Conservation (phyloP, 331 rosid species). For the Arachis monticola region DNA sequence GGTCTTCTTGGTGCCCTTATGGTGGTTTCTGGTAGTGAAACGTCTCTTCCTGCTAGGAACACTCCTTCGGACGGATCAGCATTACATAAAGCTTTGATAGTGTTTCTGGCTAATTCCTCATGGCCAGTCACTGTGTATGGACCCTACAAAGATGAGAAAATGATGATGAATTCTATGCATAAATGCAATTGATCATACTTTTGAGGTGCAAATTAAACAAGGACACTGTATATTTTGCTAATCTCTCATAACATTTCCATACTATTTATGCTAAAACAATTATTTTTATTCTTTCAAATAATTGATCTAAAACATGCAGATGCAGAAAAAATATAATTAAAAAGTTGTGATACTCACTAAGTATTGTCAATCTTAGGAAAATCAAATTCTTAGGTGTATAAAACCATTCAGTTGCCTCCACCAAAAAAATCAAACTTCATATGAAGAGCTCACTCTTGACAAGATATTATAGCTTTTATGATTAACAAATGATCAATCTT, state of each 20-base stretch:
- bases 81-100: constrained; percentile 91
- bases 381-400: not conserved
- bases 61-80: constrained; percentile 85
- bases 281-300: constrained; percentile 26
- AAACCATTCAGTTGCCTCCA: not conserved
- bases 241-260: not conserved
- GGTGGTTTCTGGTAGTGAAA: constrained; percentile 94
- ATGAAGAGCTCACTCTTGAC: not conserved
- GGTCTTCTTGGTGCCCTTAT: constrained; percentile 81
- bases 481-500: not conserved
- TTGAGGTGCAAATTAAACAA: not conserved
- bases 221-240: not conserved
- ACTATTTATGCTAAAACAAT: constrained; percentile 6
- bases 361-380: constrained; percentile 18
- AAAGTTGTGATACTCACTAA: constrained; percentile 3
- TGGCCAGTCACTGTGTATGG: constrained; percentile 86
- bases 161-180: constrained; percentile 16
- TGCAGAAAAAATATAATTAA: constrained; percentile 14
- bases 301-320: constrained; percentile 1
- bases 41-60: constrained; percentile 73
- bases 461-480: not conserved
- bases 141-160: constrained; percentile 63
- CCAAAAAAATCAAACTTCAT: not conserved
- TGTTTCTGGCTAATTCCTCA: constrained; percentile 67
- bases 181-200: constrained; percentile 14